Evolutionary conservation across 176 grass and related monocot species (phyloP).

Genomic region (Phragmites australis): DNA sequence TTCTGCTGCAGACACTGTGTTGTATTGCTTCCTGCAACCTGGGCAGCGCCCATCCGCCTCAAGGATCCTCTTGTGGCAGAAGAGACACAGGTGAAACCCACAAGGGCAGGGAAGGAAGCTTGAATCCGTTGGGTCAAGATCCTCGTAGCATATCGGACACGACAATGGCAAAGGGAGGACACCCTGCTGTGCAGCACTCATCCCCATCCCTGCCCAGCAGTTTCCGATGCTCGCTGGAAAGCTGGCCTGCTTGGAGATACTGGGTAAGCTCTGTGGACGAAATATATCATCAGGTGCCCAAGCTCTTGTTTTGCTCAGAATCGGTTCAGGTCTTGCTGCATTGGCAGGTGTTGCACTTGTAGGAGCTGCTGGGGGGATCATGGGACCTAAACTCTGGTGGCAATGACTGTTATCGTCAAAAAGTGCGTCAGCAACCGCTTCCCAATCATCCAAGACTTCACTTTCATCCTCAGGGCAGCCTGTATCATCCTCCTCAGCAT

Average conservation of each 20-base stretch:
- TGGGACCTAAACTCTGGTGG: slow-evolving; percentile 35
- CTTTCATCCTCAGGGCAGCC: slow-evolving; percentile 64
- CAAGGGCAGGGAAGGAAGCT: slow-evolving; percentile 92
- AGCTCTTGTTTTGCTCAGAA: slow-evolving; percentile 53
- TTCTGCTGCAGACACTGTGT: slow-evolving; percentile 37
- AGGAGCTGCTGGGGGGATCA: background rate
- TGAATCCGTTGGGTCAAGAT: slow-evolving; percentile 79
- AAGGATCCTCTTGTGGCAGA: slow-evolving; percentile 92
- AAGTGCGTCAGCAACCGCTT: slow-evolving; percentile 85
- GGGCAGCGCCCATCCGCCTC: slow-evolving; percentile 87
- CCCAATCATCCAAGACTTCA: slow-evolving; percentile 90
- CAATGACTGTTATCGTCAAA: slow-evolving; percentile 38
- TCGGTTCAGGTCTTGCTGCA: slow-evolving; percentile 37
- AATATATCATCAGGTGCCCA: slow-evolving; percentile 80
- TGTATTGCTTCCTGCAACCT: slow-evolving; percentile 93
- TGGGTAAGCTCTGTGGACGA: slow-evolving; percentile 84
- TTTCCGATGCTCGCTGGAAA: slow-evolving; percentile 56
- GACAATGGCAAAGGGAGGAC: slow-evolving; percentile 56
- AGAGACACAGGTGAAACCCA: slow-evolving; percentile 88
- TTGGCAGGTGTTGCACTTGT: slow-evolving; percentile 4
- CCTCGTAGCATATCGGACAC: slow-evolving; percentile 90
- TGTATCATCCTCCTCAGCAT: slow-evolving; percentile 69
- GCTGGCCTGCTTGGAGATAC: slow-evolving; percentile 77
- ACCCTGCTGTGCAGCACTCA: slow-evolving; percentile 40
- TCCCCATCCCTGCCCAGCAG: slow-evolving; percentile 35